Evolutionary conservation across 2,329 filamentous ascomycete genomes (phyloP).

Genomic region (Hymenoscyphus scutula): DNA sequence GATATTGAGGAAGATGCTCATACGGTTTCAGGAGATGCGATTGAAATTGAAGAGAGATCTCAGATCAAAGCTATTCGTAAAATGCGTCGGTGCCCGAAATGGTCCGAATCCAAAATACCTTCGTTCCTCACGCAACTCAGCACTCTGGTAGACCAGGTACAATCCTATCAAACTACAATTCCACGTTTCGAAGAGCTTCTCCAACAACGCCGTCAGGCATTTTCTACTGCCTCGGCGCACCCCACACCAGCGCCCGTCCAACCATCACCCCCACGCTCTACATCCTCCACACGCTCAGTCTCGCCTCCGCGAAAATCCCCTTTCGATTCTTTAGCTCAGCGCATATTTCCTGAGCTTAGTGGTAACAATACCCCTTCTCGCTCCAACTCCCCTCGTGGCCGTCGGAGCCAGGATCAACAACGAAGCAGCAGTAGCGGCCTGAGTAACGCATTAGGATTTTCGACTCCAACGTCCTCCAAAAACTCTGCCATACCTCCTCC

Average conservation of each 20-base stretch:
- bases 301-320: constrained; percentile 55
- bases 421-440: constrained; percentile 24
- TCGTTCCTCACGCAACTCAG: constrained; percentile 58
- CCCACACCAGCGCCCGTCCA: constrained; percentile 30
- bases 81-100: constrained; percentile 54
- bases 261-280: constrained; percentile 43
- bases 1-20: constrained; percentile 43
- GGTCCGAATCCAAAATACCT: constrained; percentile 49
- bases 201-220: constrained; percentile 62
- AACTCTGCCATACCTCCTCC: constrained; percentile 26
- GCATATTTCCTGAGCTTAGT: constrained; percentile 53
- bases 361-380: constrained; percentile 29
- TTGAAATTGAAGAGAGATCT: constrained; percentile 42
- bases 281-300: constrained; percentile 44
- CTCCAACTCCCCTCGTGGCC: constrained; percentile 34
- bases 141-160: constrained; percentile 59
- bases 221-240: constrained; percentile 53
- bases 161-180: constrained; percentile 60
- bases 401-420: constrained; percentile 26
- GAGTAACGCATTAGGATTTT: constrained; percentile 27
- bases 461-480: constrained; percentile 26
- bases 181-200: constrained; percentile 72
- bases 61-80: constrained; percentile 48
- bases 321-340: constrained; percentile 61
- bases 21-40: constrained; percentile 21